Conservation (phyloP, 345 rosid genomes). For the Salix purpurea region DNA sequence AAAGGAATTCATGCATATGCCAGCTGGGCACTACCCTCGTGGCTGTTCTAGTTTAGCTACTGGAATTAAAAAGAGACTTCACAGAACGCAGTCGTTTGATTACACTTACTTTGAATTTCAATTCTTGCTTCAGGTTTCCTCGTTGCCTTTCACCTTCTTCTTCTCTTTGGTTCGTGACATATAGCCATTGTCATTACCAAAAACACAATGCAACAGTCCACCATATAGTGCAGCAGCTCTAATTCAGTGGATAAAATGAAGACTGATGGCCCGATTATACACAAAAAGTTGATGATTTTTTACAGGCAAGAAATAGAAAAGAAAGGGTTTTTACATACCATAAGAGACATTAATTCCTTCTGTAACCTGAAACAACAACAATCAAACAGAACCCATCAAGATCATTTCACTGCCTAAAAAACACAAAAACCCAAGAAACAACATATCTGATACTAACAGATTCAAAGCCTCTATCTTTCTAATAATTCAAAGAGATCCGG, state of each 20-base stretch:
- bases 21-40: too few species aligned
- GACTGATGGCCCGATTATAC: not conserved
- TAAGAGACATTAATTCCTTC: constrained; percentile 32
- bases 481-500: not conserved
- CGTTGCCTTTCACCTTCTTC: too few species aligned
- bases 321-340: constrained; percentile 11
- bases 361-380: constrained; percentile 20
- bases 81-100: too few species aligned
- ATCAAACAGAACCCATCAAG: not conserved
- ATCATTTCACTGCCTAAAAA: not conserved
- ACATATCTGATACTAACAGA: not conserved
- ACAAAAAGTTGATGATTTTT: not conserved
- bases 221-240: not conserved
- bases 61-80: too few species aligned
- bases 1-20: too few species aligned
- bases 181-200: not conserved
- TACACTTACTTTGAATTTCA: too few species aligned
- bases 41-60: too few species aligned
- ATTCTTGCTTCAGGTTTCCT: too few species aligned
- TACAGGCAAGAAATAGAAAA: not conserved
- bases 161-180: too few species aligned
- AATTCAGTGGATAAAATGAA: not conserved
- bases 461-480: not conserved
- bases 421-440: not conserved
- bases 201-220: not conserved